Percentiles rank a stretch among this genome's conserved stretches.
Evolutionary conservation across 768 basidiomycete genomes (phyloP).

Genomic region (Lyophyllum semitale): DNA sequence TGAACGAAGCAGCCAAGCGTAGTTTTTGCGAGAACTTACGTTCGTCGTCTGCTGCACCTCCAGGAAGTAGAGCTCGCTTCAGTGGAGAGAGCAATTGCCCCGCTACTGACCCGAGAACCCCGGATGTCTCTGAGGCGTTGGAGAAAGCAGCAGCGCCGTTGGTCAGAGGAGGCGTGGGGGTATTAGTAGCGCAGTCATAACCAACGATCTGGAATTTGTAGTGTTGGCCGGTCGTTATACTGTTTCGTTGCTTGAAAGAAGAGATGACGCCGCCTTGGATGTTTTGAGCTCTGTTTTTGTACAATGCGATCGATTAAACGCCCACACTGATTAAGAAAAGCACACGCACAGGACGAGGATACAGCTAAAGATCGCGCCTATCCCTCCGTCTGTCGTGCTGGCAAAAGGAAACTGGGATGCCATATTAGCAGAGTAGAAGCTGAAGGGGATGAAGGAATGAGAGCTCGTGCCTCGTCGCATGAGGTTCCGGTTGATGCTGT

Average conservation of each 20-base stretch:
- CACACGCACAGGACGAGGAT: constrained; percentile 9
- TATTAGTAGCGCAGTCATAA: constrained; percentile 8
- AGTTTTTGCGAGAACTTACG: background rate
- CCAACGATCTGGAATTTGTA: constrained; percentile 9
- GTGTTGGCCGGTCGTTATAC: background rate
- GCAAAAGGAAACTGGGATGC: constrained; percentile 14
- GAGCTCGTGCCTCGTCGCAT: constrained; percentile 7
- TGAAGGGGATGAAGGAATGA: background rate
- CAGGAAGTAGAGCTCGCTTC: constrained; percentile 11
- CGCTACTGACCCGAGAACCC: background rate
- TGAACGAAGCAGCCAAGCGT: background rate
- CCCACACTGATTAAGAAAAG: background rate
- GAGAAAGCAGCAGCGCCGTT: background rate
- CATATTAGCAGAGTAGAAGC: background rate
- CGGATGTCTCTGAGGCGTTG: background rate
- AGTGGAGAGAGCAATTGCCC: background rate
- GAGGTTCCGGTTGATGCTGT: constrained; percentile 7
- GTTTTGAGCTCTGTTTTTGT: constrained; percentile 10
- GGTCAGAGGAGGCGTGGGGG: background rate
- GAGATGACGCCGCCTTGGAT: constrained; percentile 17
- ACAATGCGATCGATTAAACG: background rate
- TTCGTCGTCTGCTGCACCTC: constrained; percentile 5
- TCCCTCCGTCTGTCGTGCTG: constrained; percentile 16
- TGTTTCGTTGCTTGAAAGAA: constrained; percentile 8
- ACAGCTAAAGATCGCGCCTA: constrained; percentile 12